Evolutionary conservation across 768 basidiomycete genomes (phyloP).

Genomic region (Hericium coralloides): DNA sequence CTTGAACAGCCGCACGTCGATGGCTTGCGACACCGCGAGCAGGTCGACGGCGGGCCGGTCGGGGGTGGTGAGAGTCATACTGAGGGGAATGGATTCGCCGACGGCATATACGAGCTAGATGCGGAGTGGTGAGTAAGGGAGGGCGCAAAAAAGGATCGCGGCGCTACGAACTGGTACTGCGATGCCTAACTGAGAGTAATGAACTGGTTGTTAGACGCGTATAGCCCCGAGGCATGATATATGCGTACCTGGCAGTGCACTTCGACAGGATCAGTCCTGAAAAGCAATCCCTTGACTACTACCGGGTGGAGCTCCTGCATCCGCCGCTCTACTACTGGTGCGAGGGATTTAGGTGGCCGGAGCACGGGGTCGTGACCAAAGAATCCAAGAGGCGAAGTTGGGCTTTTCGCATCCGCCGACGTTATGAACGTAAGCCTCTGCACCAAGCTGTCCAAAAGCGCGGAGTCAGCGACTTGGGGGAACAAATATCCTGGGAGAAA

Average conservation of each 20-base stretch:
- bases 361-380: neutral
- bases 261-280: neutral
- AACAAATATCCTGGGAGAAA: neutral
- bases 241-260: slow-evolving; percentile 8
- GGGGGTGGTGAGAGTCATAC: slow-evolving; percentile 3
- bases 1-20: slow-evolving; percentile 7
- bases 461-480: too few species aligned
- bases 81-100: slow-evolving; percentile 3
- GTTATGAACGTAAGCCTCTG: neutral
- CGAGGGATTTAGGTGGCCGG: neutral
- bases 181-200: neutral
- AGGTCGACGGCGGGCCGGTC: slow-evolving; percentile 2
- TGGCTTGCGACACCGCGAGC: neutral
- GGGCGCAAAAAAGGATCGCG: neutral
- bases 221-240: neutral
- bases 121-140: neutral
- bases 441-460: neutral
- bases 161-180: slow-evolving; percentile 1
- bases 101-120: neutral
- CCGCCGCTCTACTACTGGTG: neutral
- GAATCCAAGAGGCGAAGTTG: neutral
- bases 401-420: neutral
- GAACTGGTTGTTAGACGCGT: neutral
- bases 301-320: slow-evolving; percentile 1
- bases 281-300: slow-evolving; percentile 2